Percentiles rank a stretch among this genome's conserved stretches.
These are phyloP conservation scores for Cyberlindnera maclurae DNA, from an alignment of 805 yeast species.

Conservation along the genomic window DNA sequence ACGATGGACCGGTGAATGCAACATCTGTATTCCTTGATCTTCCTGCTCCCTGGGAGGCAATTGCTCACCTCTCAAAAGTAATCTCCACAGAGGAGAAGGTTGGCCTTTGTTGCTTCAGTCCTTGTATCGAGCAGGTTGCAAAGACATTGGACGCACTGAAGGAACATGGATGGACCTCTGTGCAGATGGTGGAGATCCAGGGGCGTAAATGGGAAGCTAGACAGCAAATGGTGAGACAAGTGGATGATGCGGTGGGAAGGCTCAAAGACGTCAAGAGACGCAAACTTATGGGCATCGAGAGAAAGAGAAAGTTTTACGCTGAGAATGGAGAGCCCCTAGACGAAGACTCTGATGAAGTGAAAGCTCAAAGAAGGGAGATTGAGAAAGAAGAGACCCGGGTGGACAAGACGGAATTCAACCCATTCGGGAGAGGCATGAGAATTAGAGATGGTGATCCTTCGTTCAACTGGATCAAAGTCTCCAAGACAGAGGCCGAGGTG, in stretches of 20 bases:
- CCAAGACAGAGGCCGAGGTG: slow-evolving; percentile 75
- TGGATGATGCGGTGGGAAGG: slow-evolving; percentile 75
- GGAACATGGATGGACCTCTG: slow-evolving; percentile 70
- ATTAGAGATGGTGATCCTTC: slow-evolving; percentile 81
- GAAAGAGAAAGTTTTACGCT: slow-evolving; percentile 32
- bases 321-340: slow-evolving; percentile 18
- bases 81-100: slow-evolving; percentile 46
- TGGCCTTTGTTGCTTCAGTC: slow-evolving; percentile 90
- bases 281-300: slow-evolving; percentile 57
- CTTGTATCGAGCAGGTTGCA: slow-evolving; percentile 95
- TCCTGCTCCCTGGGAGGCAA: slow-evolving; percentile 97
- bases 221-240: slow-evolving; percentile 75
- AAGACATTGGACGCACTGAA: slow-evolving; percentile 74
- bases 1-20: slow-evolving; percentile 41
- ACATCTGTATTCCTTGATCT: slow-evolving; percentile 81
- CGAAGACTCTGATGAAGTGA: slow-evolving; percentile 19
- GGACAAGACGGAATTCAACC: slow-evolving; percentile 61
- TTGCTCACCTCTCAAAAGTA: slow-evolving; percentile 59
- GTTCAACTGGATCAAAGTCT: slow-evolving; percentile 78
- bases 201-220: slow-evolving; percentile 86
- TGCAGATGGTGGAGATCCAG: slow-evolving; percentile 89
- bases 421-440: slow-evolving; percentile 87
- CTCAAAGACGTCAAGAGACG: slow-evolving; percentile 73
- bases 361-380: slow-evolving; percentile 18
- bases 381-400: slow-evolving; percentile 23